Evolutionary conservation across 441 rosid species (phyloP).

Genomic region (Hura crepitans): DNA sequence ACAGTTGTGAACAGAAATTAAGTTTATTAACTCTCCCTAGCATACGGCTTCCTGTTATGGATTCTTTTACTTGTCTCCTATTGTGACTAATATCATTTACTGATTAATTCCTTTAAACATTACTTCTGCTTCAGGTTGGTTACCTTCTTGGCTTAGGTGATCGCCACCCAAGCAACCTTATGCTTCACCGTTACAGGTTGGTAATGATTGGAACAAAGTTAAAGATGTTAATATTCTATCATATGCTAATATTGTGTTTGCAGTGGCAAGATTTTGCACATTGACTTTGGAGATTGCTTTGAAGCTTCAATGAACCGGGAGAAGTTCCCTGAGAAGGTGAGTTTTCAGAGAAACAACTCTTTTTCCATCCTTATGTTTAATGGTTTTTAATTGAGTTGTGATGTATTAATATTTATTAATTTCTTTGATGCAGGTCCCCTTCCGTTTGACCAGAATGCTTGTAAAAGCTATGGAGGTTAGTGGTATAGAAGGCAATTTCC

Average conservation of each 20-base stretch:
- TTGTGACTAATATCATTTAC: neutral
- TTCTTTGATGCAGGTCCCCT: conserved; percentile 67
- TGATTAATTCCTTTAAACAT: neutral
- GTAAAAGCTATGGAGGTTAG: conserved; percentile 99
- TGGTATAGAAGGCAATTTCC: conserved; percentile 97
- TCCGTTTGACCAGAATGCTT: conserved; percentile 99
- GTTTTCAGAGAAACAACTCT: neutral
- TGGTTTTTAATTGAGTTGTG: neutral
- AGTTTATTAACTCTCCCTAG: neutral
- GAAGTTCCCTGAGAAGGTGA: conserved; percentile 97
- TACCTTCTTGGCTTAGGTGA: conserved; percentile 99
- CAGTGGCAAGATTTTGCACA: conserved; percentile 98
- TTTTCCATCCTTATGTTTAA: neutral
- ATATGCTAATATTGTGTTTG: conserved; percentile 22
- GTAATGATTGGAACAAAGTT: conserved; percentile 13
- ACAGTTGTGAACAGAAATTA: neutral
- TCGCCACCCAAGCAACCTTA: conserved; percentile 99
- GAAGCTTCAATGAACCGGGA: conserved; percentile 99
- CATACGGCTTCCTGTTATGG: neutral
- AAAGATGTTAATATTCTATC: conserved; percentile 11
- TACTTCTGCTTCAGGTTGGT: conserved; percentile 72
- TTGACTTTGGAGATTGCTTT: conserved; percentile 99
- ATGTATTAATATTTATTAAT: neutral
- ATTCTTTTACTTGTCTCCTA: neutral
- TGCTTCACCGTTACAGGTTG: conserved; percentile 92